Conservation (phyloP, 2,329 filamentous ascomycete species). For the Alternaria gansuensis region DNA sequence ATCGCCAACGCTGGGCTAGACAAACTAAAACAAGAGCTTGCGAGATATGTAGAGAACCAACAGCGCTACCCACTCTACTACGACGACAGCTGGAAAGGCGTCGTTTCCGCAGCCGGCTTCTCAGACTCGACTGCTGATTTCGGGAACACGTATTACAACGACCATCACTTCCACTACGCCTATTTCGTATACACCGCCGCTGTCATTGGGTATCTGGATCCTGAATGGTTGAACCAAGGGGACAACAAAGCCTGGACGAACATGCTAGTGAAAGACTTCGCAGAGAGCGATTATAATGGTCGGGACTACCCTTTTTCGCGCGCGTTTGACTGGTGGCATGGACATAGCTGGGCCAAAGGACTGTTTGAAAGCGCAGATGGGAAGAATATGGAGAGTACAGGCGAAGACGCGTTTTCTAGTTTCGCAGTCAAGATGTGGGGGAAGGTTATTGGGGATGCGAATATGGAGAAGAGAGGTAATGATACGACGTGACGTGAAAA, state of each 20-base stretch:
- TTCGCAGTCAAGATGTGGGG: constrained; percentile 98
- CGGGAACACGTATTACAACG: constrained; percentile 82
- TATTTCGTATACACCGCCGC: constrained; percentile 91
- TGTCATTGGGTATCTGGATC: constrained; percentile 81
- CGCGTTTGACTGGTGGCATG: constrained; percentile 92
- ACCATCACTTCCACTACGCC: constrained; percentile 73
- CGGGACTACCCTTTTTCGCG: constrained; percentile 78
- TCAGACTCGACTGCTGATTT: constrained; percentile 79
- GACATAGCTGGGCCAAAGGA: constrained; percentile 92
- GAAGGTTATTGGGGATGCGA: constrained; percentile 73
- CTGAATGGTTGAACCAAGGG: constrained; percentile 69
- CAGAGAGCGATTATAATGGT: constrained; percentile 77
- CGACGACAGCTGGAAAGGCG: constrained; percentile 75
- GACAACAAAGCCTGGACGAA: constrained; percentile 83
- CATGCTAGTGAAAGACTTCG: constrained; percentile 80
- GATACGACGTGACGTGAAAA: neutral
- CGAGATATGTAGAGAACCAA: constrained; percentile 57
- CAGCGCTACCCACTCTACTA: constrained; percentile 63
- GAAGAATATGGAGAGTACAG: constrained; percentile 87
- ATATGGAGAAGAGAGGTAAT: constrained; percentile 74
- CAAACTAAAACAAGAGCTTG: constrained; percentile 59
- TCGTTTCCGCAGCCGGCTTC: constrained; percentile 81
- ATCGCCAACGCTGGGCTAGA: constrained; percentile 60
- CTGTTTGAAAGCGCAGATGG: constrained; percentile 75
- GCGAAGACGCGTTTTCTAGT: constrained; percentile 86